Conservation (phyloP, 768 basidiomycete genomes). For the Crepidotus variabilis region DNA sequence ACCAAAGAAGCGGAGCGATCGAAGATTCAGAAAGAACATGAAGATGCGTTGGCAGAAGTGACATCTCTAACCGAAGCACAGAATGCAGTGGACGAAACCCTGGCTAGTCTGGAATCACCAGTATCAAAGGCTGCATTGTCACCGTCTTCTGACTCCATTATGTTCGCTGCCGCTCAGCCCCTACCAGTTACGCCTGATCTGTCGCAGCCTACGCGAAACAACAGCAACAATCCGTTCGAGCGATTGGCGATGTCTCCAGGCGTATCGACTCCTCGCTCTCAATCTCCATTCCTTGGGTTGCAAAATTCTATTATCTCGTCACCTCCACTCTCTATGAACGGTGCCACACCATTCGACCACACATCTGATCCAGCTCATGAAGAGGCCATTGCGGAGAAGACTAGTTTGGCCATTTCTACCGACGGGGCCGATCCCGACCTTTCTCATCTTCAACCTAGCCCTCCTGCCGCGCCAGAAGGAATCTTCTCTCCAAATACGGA, state of each 20-base stretch:
- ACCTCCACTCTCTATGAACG: constrained; percentile 6
- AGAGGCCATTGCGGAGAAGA: neutral
- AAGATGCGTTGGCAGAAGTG: constrained; percentile 57
- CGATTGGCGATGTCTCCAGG: constrained; percentile 50
- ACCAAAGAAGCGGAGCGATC: constrained; percentile 77
- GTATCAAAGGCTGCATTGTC: constrained; percentile 22
- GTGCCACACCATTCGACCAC: neutral
- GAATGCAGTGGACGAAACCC: constrained; percentile 49
- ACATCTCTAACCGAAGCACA: constrained; percentile 50
- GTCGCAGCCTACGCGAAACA: constrained; percentile 42
- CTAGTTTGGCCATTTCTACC: neutral
- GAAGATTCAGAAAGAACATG: constrained; percentile 68
- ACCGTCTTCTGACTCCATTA: constrained; percentile 44
- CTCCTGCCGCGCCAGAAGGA: neutral
- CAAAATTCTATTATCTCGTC: constrained; percentile 16
- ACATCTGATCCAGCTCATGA: neutral
- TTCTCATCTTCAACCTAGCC: neutral
- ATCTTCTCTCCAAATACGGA: constrained; percentile 37
- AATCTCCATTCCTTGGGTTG: constrained; percentile 60
- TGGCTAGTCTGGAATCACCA: constrained; percentile 27
- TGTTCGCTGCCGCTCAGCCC: constrained; percentile 66
- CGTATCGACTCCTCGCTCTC: constrained; percentile 41
- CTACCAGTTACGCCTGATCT: constrained; percentile 69
- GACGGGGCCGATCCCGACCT: neutral
- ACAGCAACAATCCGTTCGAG: constrained; percentile 94